Evolutionary conservation across 2,329 filamentous ascomycete species (phyloP).

Genomic region (Nakataea oryzae): DNA sequence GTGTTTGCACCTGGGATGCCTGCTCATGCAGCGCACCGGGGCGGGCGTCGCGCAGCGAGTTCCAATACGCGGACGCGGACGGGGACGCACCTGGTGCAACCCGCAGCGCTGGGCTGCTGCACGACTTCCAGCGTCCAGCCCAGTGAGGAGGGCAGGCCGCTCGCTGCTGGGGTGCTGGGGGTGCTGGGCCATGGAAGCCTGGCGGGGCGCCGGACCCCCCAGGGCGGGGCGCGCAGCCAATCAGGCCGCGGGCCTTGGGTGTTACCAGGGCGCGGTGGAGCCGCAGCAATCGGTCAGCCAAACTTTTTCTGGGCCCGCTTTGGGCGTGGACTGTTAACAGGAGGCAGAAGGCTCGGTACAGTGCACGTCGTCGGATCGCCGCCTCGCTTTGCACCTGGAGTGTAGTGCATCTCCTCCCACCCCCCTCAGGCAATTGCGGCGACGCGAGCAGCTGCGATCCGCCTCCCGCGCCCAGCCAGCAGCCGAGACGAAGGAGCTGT

Average conservation of each 20-base stretch:
- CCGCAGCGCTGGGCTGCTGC: not conserved
- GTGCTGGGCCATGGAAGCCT: not conserved
- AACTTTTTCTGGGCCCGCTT: conserved; percentile 5
- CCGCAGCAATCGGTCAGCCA: not conserved
- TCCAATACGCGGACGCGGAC: too few relatives aligned
- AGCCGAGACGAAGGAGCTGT: conserved; percentile 46
- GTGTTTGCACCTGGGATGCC: too few relatives aligned
- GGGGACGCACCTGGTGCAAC: not conserved
- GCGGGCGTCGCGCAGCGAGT: too few relatives aligned
- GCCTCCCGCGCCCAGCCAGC: conserved; percentile 9
- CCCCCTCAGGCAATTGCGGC: not conserved
- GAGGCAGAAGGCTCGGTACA: not conserved
- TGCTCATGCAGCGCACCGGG: too few relatives aligned
- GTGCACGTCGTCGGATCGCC: not conserved
- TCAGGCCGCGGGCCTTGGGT: not conserved
- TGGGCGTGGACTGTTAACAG: not conserved
- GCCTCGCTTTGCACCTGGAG: not conserved
- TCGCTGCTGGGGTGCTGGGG: not conserved
- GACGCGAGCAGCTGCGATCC: conserved; percentile 1
- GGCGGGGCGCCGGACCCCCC: not conserved
- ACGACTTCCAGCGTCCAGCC: not conserved
- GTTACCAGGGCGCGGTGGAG: conserved; percentile 2
- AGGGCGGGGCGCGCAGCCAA: conserved; percentile 3
- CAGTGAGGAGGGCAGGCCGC: too few relatives aligned
- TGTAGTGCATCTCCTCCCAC: too few relatives aligned